A percentile compares a stretch with the other conserved stretches of the same genome.
phyloP scores from a whole-genome alignment of 2,329 filamentous ascomycete species.

The Pseudogymnoascus destructans region DNA sequence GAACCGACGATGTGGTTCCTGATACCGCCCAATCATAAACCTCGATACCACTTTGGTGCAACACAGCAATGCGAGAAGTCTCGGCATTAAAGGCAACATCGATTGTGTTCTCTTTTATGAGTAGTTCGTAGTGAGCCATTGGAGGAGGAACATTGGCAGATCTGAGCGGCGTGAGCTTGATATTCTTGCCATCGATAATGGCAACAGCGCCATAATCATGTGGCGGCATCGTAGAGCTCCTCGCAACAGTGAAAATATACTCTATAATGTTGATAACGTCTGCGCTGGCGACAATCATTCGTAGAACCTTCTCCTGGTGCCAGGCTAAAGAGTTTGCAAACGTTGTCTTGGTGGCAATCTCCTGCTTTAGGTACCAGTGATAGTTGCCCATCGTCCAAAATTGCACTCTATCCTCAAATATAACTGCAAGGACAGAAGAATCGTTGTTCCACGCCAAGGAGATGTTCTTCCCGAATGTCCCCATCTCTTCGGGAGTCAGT shows the following conservation, averaged over 20 bases:
- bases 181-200: slow-evolving; percentile 65
- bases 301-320: slow-evolving; percentile 76
- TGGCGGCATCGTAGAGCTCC: slow-evolving; percentile 56
- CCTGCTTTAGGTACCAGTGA: slow-evolving; percentile 95
- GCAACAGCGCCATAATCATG: slow-evolving; percentile 67
- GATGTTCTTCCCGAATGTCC: slow-evolving; percentile 44
- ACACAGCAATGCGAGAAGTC: slow-evolving; percentile 54
- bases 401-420: slow-evolving; percentile 62
- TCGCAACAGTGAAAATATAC: slow-evolving; percentile 52
- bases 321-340: slow-evolving; percentile 36
- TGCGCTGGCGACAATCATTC: slow-evolving; percentile 42
- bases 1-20: slow-evolving; percentile 36
- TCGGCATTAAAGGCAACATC: slow-evolving; percentile 62
- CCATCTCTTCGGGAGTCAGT: slow-evolving; percentile 43
- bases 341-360: slow-evolving; percentile 39
- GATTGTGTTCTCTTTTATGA: slow-evolving; percentile 46
- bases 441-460: slow-evolving; percentile 78
- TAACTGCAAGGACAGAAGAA: slow-evolving; percentile 80
- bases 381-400: slow-evolving; percentile 97
- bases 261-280: slow-evolving; percentile 46
- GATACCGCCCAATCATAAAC: slow-evolving; percentile 57
- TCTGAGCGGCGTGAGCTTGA: slow-evolving; percentile 79
- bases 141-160: slow-evolving; percentile 81
- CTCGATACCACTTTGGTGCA: slow-evolving; percentile 54
- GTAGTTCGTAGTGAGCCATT: slow-evolving; percentile 71